Evolutionary conservation across 1,139 yeast genomes (phyloP).

Genomic region (Pichia sp.): DNA sequence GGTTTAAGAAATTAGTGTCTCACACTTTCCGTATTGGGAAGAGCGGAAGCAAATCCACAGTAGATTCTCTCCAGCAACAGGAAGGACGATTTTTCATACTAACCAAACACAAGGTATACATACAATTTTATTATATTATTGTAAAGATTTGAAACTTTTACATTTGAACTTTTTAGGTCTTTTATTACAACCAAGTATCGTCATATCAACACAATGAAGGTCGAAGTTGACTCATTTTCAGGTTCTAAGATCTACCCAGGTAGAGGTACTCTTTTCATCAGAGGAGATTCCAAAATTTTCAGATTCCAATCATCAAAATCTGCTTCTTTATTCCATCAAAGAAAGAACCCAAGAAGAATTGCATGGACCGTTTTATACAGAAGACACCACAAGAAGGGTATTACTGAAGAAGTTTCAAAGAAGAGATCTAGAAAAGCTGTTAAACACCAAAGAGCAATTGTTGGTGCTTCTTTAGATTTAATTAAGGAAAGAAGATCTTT

Average conservation of each 20-base stretch:
- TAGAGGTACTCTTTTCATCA: slow-evolving; percentile 98
- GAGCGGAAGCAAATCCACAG: too few relatives aligned
- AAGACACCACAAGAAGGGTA: slow-evolving; percentile 99
- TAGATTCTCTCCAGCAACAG: too few relatives aligned
- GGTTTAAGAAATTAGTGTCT: too few relatives aligned
- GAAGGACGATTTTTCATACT: too few relatives aligned
- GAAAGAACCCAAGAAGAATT: slow-evolving; percentile 99
- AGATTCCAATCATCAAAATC: slow-evolving; percentile 98
- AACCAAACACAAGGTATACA: too few relatives aligned
- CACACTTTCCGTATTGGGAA: too few relatives aligned
- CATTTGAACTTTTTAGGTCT: too few relatives aligned
- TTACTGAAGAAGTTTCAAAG: slow-evolving; percentile 96
- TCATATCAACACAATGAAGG: slow-evolving; percentile 62
- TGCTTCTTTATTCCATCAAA: slow-evolving; percentile 97
- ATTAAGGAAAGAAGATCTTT: slow-evolving; percentile 96
- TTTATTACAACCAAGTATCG: slow-evolving; percentile 6
- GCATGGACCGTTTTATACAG: slow-evolving; percentile 99
- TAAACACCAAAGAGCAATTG: slow-evolving; percentile 98
- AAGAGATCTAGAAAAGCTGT: slow-evolving; percentile 97
- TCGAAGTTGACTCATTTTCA: slow-evolving; percentile 99
- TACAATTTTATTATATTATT: not conserved
- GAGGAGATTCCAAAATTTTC: slow-evolving; percentile 99
- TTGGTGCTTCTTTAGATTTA: slow-evolving; percentile 97
- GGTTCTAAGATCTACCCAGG: slow-evolving; percentile 99
- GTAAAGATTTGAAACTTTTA: not conserved